Percentiles rank a stretch among this genome's conserved stretches.
Evolutionary conservation across 2,329 filamentous ascomycete genomes (phyloP).

Genomic region (Podosphaera aphanis): DNA sequence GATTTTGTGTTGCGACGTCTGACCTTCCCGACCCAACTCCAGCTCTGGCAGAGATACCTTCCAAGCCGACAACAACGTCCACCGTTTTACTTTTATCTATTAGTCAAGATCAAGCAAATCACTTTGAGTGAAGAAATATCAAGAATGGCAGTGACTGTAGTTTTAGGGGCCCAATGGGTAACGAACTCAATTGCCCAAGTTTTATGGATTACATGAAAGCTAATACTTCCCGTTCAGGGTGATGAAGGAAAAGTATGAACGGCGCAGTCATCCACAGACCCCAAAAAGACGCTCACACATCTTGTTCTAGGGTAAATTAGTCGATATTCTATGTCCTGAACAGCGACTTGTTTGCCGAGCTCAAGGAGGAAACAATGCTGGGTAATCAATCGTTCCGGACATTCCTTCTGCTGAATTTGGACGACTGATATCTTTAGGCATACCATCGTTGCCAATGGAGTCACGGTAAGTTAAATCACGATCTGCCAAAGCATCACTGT

Average conservation of each 20-base stretch:
- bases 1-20: no score
- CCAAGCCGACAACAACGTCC: no score
- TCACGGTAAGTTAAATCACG: conserved; percentile 9
- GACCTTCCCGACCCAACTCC: no score
- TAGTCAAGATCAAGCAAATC: no score
- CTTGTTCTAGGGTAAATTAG: conserved; percentile 2
- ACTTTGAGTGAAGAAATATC: no score
- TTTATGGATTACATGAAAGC: not conserved
- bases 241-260: conserved; percentile 1
- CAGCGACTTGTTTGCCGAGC: conserved; percentile 2
- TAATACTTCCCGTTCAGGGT: not conserved
- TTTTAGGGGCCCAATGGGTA: conserved; percentile 2
- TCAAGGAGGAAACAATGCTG: conserved; percentile 32
- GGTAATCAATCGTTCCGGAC: conserved; percentile 7
- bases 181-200: not conserved
- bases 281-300: not conserved
- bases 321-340: conserved; percentile 5
- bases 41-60: no score
- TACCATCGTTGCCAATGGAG: conserved; percentile 20
- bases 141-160: not conserved
- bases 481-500: not conserved
- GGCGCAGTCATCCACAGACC: not conserved
- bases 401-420: not conserved
- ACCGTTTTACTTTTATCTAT: no score
- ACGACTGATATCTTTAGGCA: conserved; percentile 7